Evolutionary conservation across 2,329 filamentous ascomycete genomes (phyloP), one percentile per base, ranked within the genome.

Genomic region (Sporothrix inflata): DNA sequence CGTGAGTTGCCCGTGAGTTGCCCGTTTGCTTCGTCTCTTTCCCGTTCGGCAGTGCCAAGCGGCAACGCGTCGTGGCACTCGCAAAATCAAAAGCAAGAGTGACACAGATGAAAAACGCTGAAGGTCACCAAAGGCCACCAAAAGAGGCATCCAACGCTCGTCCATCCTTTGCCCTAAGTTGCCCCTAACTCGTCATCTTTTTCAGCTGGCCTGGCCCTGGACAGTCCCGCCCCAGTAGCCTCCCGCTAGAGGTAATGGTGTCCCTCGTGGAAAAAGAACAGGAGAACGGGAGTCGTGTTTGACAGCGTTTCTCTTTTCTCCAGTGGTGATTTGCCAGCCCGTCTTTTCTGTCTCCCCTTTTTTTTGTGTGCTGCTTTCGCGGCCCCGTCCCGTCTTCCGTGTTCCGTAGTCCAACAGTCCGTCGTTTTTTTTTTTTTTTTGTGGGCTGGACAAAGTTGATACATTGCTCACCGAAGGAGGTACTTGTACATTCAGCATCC

Each of bases 371-470:
- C 65, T 68, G 27, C 55, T 51, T 70, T 70, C 27, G 55, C 68
- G 68, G 68, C 55, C 27, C 30, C 68, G 53, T 70, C 68, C 68
- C 68, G 68, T 63, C 55, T 70, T 70, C 68, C 68, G 68, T 27
- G 55, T 49, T 60, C 68, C 55, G 51, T 63, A 70, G 68, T 45
- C 49, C 12, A 21, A 27, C 67, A 69, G 67, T 57, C 67, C 67
- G 67, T 57, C 67, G 21, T 19, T 8, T 45, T 70, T 61, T 55
- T 19, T 8, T 45, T 70, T 61, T 55, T 16, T 38, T 42, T 19
- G 42, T 61, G 38, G 68, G 68, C 40, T 38, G 14, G 19, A 16
- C 51, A 11, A 55, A 16, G 24, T 8, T 16, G 21, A 24, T 42
- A 34, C 53, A 45, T 21, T 27, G 12, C 38, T 45, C 34, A 65